Conservation (phyloP, 2,329 filamentous ascomycete genomes). For the Plectosphaerella sp. region DNA sequence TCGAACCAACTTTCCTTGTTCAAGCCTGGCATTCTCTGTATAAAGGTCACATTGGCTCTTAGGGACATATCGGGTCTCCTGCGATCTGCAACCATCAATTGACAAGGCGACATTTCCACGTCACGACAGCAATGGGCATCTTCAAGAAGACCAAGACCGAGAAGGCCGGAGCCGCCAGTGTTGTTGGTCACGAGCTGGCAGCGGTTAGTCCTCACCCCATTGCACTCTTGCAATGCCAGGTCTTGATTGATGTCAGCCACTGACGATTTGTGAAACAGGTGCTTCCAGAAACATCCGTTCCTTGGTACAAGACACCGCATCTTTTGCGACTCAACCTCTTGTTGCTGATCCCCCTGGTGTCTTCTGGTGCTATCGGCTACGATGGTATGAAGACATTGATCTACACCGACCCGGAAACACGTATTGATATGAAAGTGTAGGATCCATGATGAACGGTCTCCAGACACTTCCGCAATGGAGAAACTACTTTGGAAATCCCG, state of each 20-base stretch:
- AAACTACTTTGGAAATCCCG: slow-evolving; percentile 30
- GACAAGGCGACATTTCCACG: not conserved
- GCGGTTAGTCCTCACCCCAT: not conserved
- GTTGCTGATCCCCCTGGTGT: slow-evolving; percentile 30
- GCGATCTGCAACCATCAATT: not conserved
- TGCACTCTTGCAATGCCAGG: no score
- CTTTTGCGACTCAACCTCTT: slow-evolving; percentile 38
- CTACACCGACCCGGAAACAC: no score
- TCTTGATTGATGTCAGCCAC: no score
- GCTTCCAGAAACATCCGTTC: slow-evolving; percentile 32
- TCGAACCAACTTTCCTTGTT: not conserved
- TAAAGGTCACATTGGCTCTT: not conserved
- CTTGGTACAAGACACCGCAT: slow-evolving; percentile 38
- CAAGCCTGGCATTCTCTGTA: not conserved
- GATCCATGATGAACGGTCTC: slow-evolving; percentile 39
- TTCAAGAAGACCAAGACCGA: not conserved
- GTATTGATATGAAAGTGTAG: not conserved
- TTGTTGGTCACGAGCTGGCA: not conserved
- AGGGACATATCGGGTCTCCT: not conserved
- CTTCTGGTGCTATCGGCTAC: slow-evolving; percentile 8
- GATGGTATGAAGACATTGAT: not conserved
- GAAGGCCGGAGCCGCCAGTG: not conserved
- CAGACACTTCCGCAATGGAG: slow-evolving; percentile 36
- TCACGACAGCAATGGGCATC: not conserved
- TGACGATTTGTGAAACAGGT: slow-evolving; percentile 7